phyloP scores from a whole-genome alignment of 768 basidiomycete genomes.

The Trametes cubensis region DNA sequence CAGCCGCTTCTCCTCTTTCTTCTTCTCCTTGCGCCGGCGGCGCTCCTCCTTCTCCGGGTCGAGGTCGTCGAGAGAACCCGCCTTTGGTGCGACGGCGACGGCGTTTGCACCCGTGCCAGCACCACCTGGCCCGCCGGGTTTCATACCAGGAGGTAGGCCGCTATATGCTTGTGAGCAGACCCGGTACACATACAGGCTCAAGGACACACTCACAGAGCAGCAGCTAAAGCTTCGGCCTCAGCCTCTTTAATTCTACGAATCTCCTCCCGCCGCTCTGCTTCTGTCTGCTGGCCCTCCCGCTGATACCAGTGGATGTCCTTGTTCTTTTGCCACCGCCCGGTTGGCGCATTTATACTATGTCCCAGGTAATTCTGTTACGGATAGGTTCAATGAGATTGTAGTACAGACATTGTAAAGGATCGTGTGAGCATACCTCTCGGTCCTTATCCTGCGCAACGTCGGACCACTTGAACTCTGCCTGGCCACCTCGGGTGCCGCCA shows the following conservation, averaged over 20 bases:
- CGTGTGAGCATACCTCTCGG: conserved; percentile 76
- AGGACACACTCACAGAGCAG: conserved; percentile 62
- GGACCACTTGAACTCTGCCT: conserved; percentile 89
- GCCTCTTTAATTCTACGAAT: conserved; percentile 81
- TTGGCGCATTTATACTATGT: conserved; percentile 92
- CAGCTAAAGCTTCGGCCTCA: conserved; percentile 85
- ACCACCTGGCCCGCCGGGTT: conserved; percentile 20
- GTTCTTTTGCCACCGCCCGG: conserved; percentile 96
- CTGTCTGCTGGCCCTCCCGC: conserved; percentile 53
- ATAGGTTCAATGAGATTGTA: not conserved
- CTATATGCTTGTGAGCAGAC: conserved; percentile 39
- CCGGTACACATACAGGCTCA: not conserved
- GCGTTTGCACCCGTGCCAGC: conserved; percentile 37
- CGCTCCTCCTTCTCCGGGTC: conserved; percentile 39
- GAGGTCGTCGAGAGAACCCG: conserved; percentile 13
- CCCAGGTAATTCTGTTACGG: conserved; percentile 83
- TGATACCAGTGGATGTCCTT: conserved; percentile 97
- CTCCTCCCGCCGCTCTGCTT: conserved; percentile 65
- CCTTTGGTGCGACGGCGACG: conserved; percentile 29
- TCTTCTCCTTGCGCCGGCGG: conserved; percentile 42
- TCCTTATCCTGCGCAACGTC: conserved; percentile 93
- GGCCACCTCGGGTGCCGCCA: conserved; percentile 89
- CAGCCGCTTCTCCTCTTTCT: conserved; percentile 61
- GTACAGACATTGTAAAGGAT: too few species aligned
- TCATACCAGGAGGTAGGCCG: conserved; percentile 61